These are phyloP conservation scores for Phytopythium litorale DNA, from an alignment of 352 stramenopile genomes.

Conservation along the genomic window DNA sequence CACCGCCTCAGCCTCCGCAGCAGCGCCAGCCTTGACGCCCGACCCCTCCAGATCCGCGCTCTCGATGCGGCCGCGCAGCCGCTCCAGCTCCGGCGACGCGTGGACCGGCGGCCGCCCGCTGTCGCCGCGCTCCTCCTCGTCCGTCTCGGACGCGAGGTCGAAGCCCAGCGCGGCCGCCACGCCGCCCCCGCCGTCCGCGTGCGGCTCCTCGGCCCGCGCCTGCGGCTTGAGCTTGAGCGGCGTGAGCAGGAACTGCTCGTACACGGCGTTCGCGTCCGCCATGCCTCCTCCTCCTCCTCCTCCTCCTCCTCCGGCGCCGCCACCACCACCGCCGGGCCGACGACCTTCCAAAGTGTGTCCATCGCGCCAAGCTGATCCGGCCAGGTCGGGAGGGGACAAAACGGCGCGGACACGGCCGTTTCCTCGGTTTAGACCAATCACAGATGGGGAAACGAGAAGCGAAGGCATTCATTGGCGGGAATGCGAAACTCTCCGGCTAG, in stretches of 20 bases:
- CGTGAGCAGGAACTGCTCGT: slow-evolving; percentile 40
- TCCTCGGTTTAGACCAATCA: background rate
- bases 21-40: too few species aligned
- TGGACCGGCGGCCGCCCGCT: slow-evolving; percentile 7
- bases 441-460: background rate
- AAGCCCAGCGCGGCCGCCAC: background rate
- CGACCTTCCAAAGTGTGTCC: slow-evolving; percentile 2
- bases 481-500: background rate
- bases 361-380: background rate
- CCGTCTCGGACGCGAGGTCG: slow-evolving; percentile 8
- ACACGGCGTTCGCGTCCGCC: slow-evolving; percentile 30
- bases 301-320: too few species aligned
- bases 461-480: slow-evolving; percentile 1
- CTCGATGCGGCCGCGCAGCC: slow-evolving; percentile 18
- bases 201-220: background rate
- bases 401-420: background rate
- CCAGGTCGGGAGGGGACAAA: background rate
- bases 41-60: slow-evolving; percentile 3
- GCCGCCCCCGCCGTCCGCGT: background rate
- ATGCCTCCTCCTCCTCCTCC: slow-evolving; percentile 8
- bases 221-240: slow-evolving; percentile 35
- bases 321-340: background rate
- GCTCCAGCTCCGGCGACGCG: slow-evolving; percentile 25
- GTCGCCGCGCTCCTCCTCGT: slow-evolving; percentile 6
- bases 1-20: too few species aligned